Conservation (phyloP, 345 rosid species). For the Excoecaria agallocha region DNA sequence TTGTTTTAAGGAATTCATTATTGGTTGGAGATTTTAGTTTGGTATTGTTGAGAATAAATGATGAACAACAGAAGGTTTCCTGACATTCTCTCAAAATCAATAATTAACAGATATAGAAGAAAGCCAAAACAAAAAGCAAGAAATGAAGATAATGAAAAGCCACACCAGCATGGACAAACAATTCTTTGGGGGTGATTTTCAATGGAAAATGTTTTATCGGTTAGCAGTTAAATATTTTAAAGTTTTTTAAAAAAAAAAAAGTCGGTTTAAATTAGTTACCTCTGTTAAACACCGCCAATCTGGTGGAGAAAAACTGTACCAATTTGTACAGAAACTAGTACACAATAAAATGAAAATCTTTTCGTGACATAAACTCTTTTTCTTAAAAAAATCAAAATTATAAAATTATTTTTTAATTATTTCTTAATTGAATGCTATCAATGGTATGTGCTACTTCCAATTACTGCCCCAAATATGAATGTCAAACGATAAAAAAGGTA, state of each 20-base stretch:
- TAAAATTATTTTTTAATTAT: too few species aligned
- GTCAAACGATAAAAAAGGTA: background rate
- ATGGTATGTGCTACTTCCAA: background rate
- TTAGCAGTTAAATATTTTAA: background rate
- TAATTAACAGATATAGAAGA: conserved; percentile 7
- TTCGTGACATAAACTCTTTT: too few species aligned
- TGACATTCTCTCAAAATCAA: conserved; percentile 24
- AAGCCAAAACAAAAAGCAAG: background rate
- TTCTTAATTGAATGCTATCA: too few species aligned
- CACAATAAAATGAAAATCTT: background rate
- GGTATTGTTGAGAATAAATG: too few species aligned
- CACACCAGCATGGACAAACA: background rate
- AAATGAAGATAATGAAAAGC: background rate
- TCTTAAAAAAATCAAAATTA: too few species aligned
- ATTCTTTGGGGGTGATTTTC: background rate
- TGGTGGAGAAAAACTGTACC: background rate
- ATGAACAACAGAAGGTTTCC: conserved; percentile 11
- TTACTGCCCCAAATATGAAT: background rate
- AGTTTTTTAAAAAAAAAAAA: background rate
- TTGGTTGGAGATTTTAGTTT: conserved; percentile 1
- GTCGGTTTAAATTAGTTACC: background rate
- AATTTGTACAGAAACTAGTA: background rate
- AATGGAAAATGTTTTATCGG: background rate
- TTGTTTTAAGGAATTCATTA: conserved; percentile 41
- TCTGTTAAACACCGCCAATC: too few species aligned